Conservation (phyloP, 306 rosid species). For the Pyrus pyrifolia region DNA sequence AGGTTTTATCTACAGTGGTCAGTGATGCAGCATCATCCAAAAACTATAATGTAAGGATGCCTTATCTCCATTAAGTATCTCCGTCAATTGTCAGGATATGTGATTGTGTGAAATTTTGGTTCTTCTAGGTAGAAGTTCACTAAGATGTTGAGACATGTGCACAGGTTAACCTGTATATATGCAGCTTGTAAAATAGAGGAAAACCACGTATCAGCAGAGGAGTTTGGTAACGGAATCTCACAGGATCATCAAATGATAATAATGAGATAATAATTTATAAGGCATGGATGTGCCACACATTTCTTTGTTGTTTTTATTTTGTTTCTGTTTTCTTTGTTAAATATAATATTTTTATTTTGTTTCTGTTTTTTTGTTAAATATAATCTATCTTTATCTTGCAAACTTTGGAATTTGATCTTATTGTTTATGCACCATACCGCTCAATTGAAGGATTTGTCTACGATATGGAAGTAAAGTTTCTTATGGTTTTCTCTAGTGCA, state of each 20-base stretch:
- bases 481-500: background rate
- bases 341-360: conserved; percentile 18
- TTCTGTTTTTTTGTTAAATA: background rate
- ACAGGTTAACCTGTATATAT: conserved; percentile 96
- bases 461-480: conserved; percentile 58
- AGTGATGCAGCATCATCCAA: conserved; percentile 91
- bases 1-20: conserved; percentile 95
- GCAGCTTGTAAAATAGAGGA: conserved; percentile 99
- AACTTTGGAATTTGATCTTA: conserved; percentile 93
- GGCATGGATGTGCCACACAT: conserved; percentile 70
- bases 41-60: conserved; percentile 73
- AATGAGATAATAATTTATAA: conserved; percentile 97
- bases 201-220: conserved; percentile 99
- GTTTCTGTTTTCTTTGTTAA: background rate
- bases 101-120: conserved; percentile 3
- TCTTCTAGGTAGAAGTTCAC: background rate
- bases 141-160: background rate
- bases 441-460: conserved; percentile 68
- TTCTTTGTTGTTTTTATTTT: conserved; percentile 15
- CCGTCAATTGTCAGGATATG: conserved; percentile 3
- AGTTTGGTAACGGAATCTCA: conserved; percentile 98
- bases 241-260: conserved; percentile 98
- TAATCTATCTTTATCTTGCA: conserved; percentile 31
- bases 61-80: background rate
- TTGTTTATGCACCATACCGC: conserved; percentile 88